phyloP scores from a whole-genome alignment of 106 monocot species.

The Xerophyta viscosa region DNA sequence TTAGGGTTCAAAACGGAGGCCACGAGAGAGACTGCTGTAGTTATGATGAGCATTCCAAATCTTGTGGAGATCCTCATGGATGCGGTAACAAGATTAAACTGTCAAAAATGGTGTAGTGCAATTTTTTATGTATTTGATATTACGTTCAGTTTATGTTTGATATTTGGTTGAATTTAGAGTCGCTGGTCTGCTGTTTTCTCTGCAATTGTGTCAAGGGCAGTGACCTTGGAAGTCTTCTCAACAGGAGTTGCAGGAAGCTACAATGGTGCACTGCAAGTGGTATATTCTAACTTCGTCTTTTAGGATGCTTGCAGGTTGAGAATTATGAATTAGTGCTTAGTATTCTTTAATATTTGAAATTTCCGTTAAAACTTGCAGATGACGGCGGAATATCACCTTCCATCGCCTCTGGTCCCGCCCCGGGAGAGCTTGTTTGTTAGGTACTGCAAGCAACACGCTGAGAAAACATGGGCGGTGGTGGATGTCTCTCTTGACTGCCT shows the following conservation, averaged over 20 bases:
- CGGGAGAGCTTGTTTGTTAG: constrained; percentile 72
- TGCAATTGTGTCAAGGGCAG: constrained; percentile 76
- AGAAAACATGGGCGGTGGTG: constrained; percentile 92
- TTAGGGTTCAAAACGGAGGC: constrained; percentile 67
- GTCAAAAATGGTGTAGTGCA: too few species aligned
- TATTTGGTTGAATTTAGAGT: constrained; percentile 30
- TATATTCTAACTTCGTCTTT: constrained; percentile 16
- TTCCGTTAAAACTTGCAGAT: constrained; percentile 58
- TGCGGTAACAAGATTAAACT: constrained; percentile 34
- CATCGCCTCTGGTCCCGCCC: constrained; percentile 86
- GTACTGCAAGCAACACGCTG: constrained; percentile 89
- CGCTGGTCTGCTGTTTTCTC: constrained; percentile 84
- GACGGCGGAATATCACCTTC: constrained; percentile 91
- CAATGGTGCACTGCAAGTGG: constrained; percentile 98
- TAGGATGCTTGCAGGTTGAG: too few species aligned
- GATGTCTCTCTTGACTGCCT: constrained; percentile 86
- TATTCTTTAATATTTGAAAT: too few species aligned
- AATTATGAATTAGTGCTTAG: too few species aligned
- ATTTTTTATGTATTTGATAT: too few species aligned
- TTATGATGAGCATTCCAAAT: constrained; percentile 71
- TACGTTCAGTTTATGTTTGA: too few species aligned
- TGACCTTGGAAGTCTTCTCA: constrained; percentile 81
- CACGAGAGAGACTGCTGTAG: constrained; percentile 52
- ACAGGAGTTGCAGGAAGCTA: constrained; percentile 94
- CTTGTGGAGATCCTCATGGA: constrained; percentile 96